These are phyloP conservation scores for Venturia aucupariae DNA, from an alignment of 2,329 filamentous ascomycete genomes.

Conservation along the genomic window DNA sequence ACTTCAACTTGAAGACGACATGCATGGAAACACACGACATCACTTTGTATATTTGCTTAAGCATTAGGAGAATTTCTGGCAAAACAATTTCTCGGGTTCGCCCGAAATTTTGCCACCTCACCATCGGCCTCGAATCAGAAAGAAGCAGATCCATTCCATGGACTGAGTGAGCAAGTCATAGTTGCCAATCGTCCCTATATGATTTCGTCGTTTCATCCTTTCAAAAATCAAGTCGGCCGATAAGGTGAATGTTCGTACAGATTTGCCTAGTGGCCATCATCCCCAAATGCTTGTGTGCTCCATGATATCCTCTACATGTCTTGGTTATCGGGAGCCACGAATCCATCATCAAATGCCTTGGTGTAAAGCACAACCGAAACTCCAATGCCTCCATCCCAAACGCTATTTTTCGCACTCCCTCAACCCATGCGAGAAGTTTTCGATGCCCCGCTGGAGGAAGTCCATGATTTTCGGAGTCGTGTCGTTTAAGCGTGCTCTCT, in stretches of 20 bases:
- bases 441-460: too few species aligned
- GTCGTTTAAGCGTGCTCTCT: not conserved
- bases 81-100: not conserved
- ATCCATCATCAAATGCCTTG: conserved; percentile 4
- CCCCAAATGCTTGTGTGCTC: not conserved
- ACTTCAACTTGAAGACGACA: not conserved
- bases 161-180: not conserved
- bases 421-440: too few species aligned
- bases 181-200: not conserved
- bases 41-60: not conserved
- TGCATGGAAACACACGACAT: not conserved
- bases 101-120: not conserved
- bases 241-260: not conserved
- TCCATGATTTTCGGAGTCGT: not conserved
- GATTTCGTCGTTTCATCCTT: not conserved
- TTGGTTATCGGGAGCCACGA: not conserved
- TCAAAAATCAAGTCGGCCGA: not conserved
- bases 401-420: too few species aligned
- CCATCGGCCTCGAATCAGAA: not conserved
- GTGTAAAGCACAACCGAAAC: not conserved
- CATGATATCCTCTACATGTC: not conserved
- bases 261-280: not conserved
- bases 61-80: not conserved
- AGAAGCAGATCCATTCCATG: not conserved
- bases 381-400: not conserved